Evolutionary conservation across 495 filamentous ascomycete species (phyloP), one percentile per base, ranked within the genome.

Genomic region (Aspergillus bridgeri): DNA sequence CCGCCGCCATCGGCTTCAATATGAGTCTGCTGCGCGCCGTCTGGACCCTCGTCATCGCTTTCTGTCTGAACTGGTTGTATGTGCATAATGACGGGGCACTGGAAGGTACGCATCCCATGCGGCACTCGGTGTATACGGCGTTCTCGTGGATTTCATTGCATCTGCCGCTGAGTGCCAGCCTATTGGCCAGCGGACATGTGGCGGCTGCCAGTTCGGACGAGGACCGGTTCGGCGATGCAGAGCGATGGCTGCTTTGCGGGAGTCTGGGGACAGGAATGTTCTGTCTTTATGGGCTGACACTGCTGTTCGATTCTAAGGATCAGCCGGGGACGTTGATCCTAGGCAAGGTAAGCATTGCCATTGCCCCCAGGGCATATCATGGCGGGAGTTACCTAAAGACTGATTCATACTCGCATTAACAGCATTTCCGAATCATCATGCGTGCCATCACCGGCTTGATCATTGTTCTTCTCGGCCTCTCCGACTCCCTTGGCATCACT

Each of bases 61-160:
- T 79, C 58, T 78, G 76, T 61, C 56, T 78, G 42, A 77, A 77
- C 55, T 76, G 72, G 69, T 42, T 77, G 42, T 79, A 77, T 59
- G 57, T 67, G 6, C 69, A 75, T 51, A 68, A 69, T 24, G 74
- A 77, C 45, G 70, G 74, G 19, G 63, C 75, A 3, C 21, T 72
- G 22, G 44, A 69, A 5, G 60, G 59, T 25, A 60, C 60, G 3
- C 75, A 78, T 44, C 73, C 75, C 1, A 50, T 77, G 20, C 64
- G 70, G 8, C 64, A 74, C 51, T 69, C 59, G 24, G 59, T 74
- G 0, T 66, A 56, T 13, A 69, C 70, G 3, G 69, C 66, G 3
- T 74, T 76, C 33, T 22, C 64, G 0, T 78, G 74, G 66, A 59
- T 69, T 6, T 27, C 72, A 17, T 57, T 77, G n/a, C 75, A 77